These are phyloP conservation scores for Licmophora abbreviata DNA, from an alignment of 108 stramenopile genomes.

Conservation along the genomic window DNA sequence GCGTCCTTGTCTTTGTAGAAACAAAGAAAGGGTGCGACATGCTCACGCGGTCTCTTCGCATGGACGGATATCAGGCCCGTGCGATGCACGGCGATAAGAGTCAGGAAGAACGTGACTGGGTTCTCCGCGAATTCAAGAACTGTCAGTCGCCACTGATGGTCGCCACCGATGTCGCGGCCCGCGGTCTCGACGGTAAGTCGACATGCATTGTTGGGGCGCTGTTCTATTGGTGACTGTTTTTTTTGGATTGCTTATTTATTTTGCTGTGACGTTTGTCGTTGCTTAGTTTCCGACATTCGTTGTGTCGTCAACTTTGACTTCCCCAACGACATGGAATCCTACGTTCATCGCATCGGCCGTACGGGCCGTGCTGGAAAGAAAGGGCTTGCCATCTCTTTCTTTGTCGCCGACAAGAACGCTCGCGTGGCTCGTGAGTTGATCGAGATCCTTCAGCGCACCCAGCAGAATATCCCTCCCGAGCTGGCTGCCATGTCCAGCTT, in stretches of 20 bases:
- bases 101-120: constrained; percentile 97
- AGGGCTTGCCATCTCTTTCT: constrained; percentile 93
- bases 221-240: too few relatives aligned
- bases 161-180: constrained; percentile 99
- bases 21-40: constrained; percentile 98
- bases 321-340: constrained; percentile 59
- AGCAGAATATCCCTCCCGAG: constrained; percentile 65
- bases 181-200: constrained; percentile 90
- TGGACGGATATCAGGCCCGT: constrained; percentile 85
- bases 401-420: constrained; percentile 89
- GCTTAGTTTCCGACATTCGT: constrained; percentile 77
- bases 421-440: constrained; percentile 77
- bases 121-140: constrained; percentile 89
- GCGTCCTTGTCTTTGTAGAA: constrained; percentile 94
- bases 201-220: too few relatives aligned
- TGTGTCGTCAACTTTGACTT: constrained; percentile 91
- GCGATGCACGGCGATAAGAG: constrained; percentile 99
- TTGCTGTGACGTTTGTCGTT: constrained; percentile 17
- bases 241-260: background rate
- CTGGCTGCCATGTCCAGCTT: constrained; percentile 39
- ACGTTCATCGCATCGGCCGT: constrained; percentile 97
- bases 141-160: constrained; percentile 83
- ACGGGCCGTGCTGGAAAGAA: constrained; percentile 98
- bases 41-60: constrained; percentile 79
- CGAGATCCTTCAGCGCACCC: constrained; percentile 69